phyloP scores from a whole-genome alignment of 2,329 filamentous ascomycete species.

The Aspergillus ibericus region DNA sequence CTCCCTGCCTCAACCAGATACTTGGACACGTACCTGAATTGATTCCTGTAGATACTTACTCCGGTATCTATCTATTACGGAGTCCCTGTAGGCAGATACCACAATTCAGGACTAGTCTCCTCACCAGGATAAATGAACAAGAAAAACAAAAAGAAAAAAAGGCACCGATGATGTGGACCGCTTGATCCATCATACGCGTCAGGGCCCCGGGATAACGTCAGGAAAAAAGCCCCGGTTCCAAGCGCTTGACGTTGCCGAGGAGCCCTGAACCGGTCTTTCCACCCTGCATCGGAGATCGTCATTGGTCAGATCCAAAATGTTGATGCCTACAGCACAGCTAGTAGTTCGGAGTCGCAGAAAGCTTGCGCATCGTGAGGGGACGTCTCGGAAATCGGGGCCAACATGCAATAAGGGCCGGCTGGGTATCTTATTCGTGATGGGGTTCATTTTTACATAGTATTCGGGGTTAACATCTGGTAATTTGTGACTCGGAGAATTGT shows the following conservation, averaged over 20 bases:
- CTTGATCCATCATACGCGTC: constrained; percentile 2
- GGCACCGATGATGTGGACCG: not conserved
- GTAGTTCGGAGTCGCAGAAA: not conserved
- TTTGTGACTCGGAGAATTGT: too few relatives aligned
- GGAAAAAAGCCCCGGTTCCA: not conserved
- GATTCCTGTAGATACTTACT: too few relatives aligned
- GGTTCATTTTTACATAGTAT: too few relatives aligned
- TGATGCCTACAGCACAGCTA: constrained; percentile 6
- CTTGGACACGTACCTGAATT: too few relatives aligned
- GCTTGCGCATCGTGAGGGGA: not conserved
- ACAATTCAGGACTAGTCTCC: too few relatives aligned
- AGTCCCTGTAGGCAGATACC: too few relatives aligned
- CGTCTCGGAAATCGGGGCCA: not conserved
- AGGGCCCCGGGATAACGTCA: constrained; percentile 1
- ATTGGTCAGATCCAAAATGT: constrained; percentile 2
- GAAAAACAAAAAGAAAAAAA: too few relatives aligned
- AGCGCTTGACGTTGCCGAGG: not conserved
- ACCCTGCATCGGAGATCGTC: not conserved
- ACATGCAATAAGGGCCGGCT: not conserved
- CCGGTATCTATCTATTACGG: too few relatives aligned
- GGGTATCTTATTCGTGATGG: not conserved
- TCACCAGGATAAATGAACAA: too few relatives aligned
- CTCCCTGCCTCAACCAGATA: not conserved
- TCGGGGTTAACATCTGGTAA: too few relatives aligned
- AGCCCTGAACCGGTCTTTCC: not conserved